phyloP scores from a whole-genome alignment of 73 alveolate genomes.

The Stentor coeruleus region DNA sequence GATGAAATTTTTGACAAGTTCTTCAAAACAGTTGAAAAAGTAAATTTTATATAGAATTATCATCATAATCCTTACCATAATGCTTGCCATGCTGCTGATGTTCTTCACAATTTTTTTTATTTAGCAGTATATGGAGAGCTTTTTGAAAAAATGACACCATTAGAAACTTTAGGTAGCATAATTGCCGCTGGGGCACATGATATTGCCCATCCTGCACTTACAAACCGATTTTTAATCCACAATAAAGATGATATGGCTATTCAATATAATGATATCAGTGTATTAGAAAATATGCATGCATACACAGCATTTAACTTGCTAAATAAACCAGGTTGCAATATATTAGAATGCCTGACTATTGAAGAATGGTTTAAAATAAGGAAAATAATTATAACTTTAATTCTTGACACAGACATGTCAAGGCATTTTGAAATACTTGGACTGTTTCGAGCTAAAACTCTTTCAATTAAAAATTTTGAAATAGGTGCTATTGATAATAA shows the following conservation, averaged over 20 bases:
- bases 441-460: not conserved
- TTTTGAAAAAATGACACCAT: constrained; percentile 26
- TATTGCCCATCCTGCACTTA: constrained; percentile 49
- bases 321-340: constrained; percentile 35
- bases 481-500: not conserved
- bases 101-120: not conserved
- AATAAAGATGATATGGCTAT: constrained; percentile 33
- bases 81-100: constrained; percentile 21
- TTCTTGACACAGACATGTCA: constrained; percentile 27
- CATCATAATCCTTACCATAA: constrained; percentile 21
- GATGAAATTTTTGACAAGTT: constrained; percentile 4
- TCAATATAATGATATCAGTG: constrained; percentile 41
- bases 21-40: constrained; percentile 15
- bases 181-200: constrained; percentile 53
- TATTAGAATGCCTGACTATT: constrained; percentile 23
- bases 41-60: not conserved
- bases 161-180: constrained; percentile 33
- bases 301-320: constrained; percentile 31
- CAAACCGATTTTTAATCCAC: constrained; percentile 9
- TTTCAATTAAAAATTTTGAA: not conserved
- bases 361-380: constrained; percentile 27
- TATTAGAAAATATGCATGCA: constrained; percentile 40
- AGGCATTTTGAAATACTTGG: constrained; percentile 21
- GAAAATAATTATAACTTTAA: not conserved
- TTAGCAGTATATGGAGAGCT: not conserved